phyloP scores from a whole-genome alignment of 331 rosid genomes.

The Acacia concinna region DNA sequence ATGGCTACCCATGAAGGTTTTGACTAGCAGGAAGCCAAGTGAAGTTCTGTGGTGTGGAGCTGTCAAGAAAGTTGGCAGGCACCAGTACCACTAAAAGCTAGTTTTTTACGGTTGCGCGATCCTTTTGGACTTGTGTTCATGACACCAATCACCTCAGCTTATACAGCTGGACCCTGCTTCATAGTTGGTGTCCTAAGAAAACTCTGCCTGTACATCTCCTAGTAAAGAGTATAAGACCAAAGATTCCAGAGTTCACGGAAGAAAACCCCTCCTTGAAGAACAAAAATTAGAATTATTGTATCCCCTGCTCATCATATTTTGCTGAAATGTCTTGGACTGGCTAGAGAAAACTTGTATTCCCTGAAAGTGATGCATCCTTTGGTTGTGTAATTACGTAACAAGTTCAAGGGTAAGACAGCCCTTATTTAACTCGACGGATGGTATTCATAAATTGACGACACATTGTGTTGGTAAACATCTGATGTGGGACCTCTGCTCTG shows the following conservation, averaged over 20 bases:
- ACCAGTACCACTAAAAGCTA: too few relatives aligned
- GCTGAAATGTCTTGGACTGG: neutral
- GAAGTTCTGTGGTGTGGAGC: neutral
- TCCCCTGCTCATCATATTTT: neutral
- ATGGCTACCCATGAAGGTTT: too few relatives aligned
- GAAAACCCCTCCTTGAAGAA: neutral
- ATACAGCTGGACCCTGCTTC: neutral
- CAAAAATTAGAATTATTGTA: neutral
- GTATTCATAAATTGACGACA: neutral
- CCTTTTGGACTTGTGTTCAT: too few relatives aligned
- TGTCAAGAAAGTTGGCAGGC: too few relatives aligned
- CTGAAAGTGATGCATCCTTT: constrained; percentile 1
- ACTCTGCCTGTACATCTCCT: neutral
- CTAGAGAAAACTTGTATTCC: neutral
- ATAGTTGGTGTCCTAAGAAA: neutral
- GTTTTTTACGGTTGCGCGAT: too few relatives aligned
- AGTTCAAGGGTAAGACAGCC: constrained; percentile 10
- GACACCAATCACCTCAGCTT: neutral
- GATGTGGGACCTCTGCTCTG: neutral
- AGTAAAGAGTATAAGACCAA: neutral
- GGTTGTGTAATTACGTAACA: constrained; percentile 23
- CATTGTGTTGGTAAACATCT: neutral
- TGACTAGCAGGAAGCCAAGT: neutral
- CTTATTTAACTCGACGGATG: neutral
- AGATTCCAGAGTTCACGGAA: neutral